These are phyloP conservation scores for Psilocybe azurescens DNA, from an alignment of 768 basidiomycete species.

Conservation along the genomic window DNA sequence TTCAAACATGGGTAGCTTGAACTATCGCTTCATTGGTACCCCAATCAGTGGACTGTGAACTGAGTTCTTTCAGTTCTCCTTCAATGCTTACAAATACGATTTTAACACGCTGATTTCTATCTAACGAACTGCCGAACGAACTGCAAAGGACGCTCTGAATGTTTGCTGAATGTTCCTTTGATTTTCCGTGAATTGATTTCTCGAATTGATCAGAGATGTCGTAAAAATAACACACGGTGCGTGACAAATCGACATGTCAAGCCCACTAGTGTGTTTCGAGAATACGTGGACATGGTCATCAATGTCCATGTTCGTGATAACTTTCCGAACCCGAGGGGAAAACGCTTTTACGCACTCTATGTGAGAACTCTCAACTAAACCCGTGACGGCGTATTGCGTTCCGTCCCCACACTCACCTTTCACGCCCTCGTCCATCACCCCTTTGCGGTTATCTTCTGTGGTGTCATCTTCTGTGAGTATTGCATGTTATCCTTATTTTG, in stretches of 20 bases:
- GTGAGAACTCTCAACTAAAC: constrained; percentile 8
- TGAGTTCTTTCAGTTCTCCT: too few species aligned
- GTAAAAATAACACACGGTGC: neutral
- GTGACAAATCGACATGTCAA: constrained; percentile 1
- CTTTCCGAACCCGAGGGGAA: neutral
- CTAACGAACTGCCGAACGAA: too few species aligned
- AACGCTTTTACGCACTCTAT: constrained; percentile 14
- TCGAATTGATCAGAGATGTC: too few species aligned
- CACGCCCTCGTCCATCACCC: constrained; percentile 10
- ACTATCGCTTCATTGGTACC: too few species aligned
- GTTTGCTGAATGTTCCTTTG: too few species aligned
- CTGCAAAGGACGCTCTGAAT: too few species aligned
- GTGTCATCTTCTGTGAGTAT: neutral
- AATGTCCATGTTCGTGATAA: neutral
- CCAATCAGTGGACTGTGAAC: too few species aligned
- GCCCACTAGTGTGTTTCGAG: constrained; percentile 8
- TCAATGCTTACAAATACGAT: too few species aligned
- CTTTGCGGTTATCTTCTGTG: neutral
- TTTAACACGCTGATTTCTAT: too few species aligned
- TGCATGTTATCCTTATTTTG: neutral
- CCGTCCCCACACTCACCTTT: constrained; percentile 7
- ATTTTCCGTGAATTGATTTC: too few species aligned
- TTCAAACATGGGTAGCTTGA: too few species aligned
- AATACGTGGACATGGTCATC: neutral
- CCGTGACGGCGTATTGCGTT: neutral